Evolutionary conservation across 176 grass and related monocot genomes (phyloP).

Genomic region (Cocos nucifera): DNA sequence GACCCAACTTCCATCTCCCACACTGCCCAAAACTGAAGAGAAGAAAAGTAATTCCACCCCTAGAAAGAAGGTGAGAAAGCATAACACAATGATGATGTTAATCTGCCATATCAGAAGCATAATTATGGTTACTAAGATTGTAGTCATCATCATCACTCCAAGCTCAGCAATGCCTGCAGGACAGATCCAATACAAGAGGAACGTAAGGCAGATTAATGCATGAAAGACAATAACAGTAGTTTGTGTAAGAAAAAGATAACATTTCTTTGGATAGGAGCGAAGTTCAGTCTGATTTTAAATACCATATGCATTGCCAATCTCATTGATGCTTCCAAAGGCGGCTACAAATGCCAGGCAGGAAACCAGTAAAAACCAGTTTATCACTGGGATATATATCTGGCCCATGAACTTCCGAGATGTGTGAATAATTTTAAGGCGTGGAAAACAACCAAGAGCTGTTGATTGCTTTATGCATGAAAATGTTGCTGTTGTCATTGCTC

Average conservation of each 20-base stretch:
- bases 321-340: constrained; percentile 82
- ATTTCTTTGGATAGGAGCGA: not conserved
- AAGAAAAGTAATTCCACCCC: constrained; percentile 90
- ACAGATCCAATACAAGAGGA: constrained; percentile 4
- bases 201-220: too few relatives aligned
- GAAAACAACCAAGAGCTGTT: constrained; percentile 88
- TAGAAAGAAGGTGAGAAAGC: constrained; percentile 65
- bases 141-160: constrained; percentile 97
- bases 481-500: constrained; percentile 91
- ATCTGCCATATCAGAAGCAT: constrained; percentile 99
- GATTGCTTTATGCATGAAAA: constrained; percentile 96
- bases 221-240: not conserved
- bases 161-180: constrained; percentile 86
- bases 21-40: constrained; percentile 77
- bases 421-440: constrained; percentile 96
- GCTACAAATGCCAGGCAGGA: constrained; percentile 76
- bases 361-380: constrained; percentile 92
- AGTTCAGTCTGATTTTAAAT: constrained; percentile 3
- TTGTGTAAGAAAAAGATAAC: not conserved
- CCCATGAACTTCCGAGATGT: constrained; percentile 95
- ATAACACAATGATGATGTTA: constrained; percentile 79
- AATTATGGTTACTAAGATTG: constrained; percentile 85
- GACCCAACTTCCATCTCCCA: constrained; percentile 89
- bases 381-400: constrained; percentile 96
- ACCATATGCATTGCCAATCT: constrained; percentile 99